Evolutionary conservation across 164 flowering plant species (phyloP).

Genomic region (Magnolia officinalis): DNA sequence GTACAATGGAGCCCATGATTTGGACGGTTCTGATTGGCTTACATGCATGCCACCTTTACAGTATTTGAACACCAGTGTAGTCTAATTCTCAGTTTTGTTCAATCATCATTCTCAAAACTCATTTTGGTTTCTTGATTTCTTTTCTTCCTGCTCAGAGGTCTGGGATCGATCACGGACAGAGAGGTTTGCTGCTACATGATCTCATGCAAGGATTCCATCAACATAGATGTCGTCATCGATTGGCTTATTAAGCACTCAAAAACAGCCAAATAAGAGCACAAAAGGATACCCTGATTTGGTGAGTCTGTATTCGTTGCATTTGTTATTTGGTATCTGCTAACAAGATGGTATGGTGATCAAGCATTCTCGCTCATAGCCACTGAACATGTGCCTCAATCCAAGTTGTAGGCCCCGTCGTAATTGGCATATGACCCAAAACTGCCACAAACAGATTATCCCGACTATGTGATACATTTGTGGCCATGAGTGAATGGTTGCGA

Average conservation of each 20-base stretch:
- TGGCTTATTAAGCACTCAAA: slow-evolving; percentile 92
- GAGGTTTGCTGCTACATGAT: slow-evolving; percentile 92
- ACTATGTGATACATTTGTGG: too few relatives aligned
- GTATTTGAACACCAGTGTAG: neutral
- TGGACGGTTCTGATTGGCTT: neutral
- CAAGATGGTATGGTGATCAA: neutral
- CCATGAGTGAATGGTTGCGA: too few relatives aligned
- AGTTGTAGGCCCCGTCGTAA: too few relatives aligned
- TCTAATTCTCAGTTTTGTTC: neutral
- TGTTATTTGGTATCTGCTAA: neutral
- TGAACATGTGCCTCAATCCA: too few relatives aligned
- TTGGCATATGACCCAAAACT: too few relatives aligned
- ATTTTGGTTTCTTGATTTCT: neutral
- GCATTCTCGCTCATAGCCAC: neutral
- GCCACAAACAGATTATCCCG: too few relatives aligned
- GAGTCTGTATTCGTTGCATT: neutral
- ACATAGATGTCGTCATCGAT: slow-evolving; percentile 71
- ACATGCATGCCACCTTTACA: neutral
- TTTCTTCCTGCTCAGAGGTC: slow-evolving; percentile 40
- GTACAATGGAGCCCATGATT: neutral
- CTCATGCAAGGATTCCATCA: slow-evolving; percentile 79
- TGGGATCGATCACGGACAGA: slow-evolving; percentile 54
- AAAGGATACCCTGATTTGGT: neutral
- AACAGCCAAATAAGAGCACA: slow-evolving; percentile 41
- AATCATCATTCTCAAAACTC: neutral